phyloP scores from a whole-genome alignment of 1,284 basidiomycete species.

The Porogramme epimiltina region DNA sequence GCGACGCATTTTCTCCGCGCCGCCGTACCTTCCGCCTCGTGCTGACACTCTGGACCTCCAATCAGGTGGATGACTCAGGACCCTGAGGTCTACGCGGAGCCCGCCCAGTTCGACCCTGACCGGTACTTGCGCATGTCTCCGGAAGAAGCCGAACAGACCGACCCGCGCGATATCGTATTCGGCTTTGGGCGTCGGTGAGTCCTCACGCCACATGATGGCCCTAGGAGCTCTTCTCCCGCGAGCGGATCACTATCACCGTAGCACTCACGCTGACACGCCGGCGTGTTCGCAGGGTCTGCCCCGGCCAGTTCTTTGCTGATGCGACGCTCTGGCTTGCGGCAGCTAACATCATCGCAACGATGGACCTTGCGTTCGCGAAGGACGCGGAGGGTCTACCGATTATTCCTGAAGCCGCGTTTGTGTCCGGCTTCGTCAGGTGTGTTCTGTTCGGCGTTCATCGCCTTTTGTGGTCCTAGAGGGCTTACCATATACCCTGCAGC shows the following conservation, averaged over 20 bases:
- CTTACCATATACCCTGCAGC: too few relatives aligned
- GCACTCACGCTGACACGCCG: neutral
- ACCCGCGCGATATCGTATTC: constrained; percentile 26
- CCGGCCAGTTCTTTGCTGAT: constrained; percentile 27
- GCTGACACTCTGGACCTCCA: too few relatives aligned
- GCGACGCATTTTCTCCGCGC: too few relatives aligned
- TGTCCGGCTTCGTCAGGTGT: constrained; percentile 23
- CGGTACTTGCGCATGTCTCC: constrained; percentile 19
- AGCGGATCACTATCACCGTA: too few relatives aligned
- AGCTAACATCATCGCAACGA: constrained; percentile 27
- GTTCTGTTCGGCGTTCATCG: neutral
- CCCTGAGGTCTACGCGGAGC: constrained; percentile 19
- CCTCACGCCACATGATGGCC: neutral
- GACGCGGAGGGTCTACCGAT: constrained; percentile 19
- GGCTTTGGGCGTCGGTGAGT: constrained; percentile 27
- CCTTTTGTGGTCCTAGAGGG: too few relatives aligned
- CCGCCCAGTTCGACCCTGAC: constrained; percentile 27
- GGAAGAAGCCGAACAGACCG: constrained; percentile 7
- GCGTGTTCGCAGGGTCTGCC: constrained; percentile 20
- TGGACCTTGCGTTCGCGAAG: constrained; percentile 22
- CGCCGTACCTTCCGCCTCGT: too few relatives aligned
- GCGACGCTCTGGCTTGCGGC: constrained; percentile 22
- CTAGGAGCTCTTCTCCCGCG: too few relatives aligned
- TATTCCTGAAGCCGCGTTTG: constrained; percentile 17
- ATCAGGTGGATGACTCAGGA: constrained; percentile 29